These are phyloP conservation scores for Pseudocercospora crystallina DNA, from an alignment of 2,329 filamentous ascomycete species.

Conservation along the genomic window DNA sequence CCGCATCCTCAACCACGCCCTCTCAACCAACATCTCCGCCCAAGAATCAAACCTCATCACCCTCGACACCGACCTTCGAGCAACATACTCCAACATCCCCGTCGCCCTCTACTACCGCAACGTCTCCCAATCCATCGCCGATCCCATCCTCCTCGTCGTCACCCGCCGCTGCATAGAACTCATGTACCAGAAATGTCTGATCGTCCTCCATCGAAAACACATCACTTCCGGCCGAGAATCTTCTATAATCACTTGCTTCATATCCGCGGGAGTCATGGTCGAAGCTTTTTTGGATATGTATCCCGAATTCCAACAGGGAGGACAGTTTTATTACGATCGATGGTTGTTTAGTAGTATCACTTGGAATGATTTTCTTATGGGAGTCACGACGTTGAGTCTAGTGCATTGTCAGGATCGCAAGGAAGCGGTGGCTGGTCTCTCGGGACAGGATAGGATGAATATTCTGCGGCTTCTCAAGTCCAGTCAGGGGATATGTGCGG, in stretches of 20 bases:
- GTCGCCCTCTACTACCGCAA: constrained; percentile 31
- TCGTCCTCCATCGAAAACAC: constrained; percentile 18
- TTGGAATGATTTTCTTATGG: constrained; percentile 46
- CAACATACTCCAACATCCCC: constrained; percentile 32
- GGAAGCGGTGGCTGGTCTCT: neutral
- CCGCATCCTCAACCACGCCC: constrained; percentile 35
- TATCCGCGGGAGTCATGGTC: constrained; percentile 25
- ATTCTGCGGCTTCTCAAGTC: constrained; percentile 4
- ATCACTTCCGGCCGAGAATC: constrained; percentile 7
- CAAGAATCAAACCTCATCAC: constrained; percentile 19
- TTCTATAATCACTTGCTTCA: constrained; percentile 25
- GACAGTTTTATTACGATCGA: constrained; percentile 40
- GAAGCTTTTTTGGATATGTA: constrained; percentile 48
- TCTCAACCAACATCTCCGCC: constrained; percentile 18
- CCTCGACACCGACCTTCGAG: constrained; percentile 35
- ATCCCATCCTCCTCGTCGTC: constrained; percentile 52
- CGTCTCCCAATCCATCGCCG: constrained; percentile 43
- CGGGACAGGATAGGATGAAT: neutral
- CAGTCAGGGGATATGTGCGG: constrained; percentile 3
- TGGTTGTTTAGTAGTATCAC: constrained; percentile 45
- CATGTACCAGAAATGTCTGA: constrained; percentile 27
- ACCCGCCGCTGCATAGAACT: constrained; percentile 36
- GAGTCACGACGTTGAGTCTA: constrained; percentile 46
- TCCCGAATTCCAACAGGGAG: constrained; percentile 44
- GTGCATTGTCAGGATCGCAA: constrained; percentile 33